Evolutionary conservation across 495 filamentous ascomycete genomes (phyloP), one percentile per base, ranked within the genome.

Genomic region (Cercophora scortea): DNA sequence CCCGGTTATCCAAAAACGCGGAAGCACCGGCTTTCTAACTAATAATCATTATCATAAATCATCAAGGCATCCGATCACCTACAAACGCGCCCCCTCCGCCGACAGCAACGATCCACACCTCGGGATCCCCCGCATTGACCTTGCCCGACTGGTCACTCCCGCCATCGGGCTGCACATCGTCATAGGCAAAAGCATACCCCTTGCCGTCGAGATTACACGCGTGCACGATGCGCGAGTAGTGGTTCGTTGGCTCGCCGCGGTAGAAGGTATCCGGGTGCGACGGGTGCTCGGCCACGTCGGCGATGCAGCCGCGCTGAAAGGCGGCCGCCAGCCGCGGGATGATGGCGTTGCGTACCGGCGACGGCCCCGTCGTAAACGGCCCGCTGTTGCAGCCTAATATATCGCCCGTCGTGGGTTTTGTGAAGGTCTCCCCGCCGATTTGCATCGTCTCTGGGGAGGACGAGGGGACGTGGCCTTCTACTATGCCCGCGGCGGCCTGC

Each of bases 101-200:
- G 39, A 90, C 78, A 16, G 77, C 75, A n/a, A 91, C 78, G 0
- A 82, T 80, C 47, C 86, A 81, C 32, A 82, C 58, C 42, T 67
- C 55, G 4, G 85, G 86, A 53, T 74, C 79, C 0, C 73, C 71
- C 56, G 80, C 82, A 51, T 72, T 79, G 12, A 89, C 79, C 60
- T 79, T 80, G 1, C 87, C 87, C 32, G 78, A 82, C 62, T 86
- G 81, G 61, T 89, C 83, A 10, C 66, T 65, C 0, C 80, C 83
- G 38, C 74, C 78, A 43, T 77, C 70, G 0, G 79, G 79, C 49
- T 79, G 75, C 15, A 90, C 87, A 66, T 91, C 87, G 62, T 91
- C 87, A 52, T 89, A 91, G 2, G 87, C 85, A 63, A 90, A 90
- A 0, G 85, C 84, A 64, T 90, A 91, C 1, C 87, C 87, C 47